Percentiles rank a stretch among this genome's conserved stretches.
These are phyloP conservation scores for Psilocybe azurescens DNA, from an alignment of 768 basidiomycete species.

Conservation along the genomic window DNA sequence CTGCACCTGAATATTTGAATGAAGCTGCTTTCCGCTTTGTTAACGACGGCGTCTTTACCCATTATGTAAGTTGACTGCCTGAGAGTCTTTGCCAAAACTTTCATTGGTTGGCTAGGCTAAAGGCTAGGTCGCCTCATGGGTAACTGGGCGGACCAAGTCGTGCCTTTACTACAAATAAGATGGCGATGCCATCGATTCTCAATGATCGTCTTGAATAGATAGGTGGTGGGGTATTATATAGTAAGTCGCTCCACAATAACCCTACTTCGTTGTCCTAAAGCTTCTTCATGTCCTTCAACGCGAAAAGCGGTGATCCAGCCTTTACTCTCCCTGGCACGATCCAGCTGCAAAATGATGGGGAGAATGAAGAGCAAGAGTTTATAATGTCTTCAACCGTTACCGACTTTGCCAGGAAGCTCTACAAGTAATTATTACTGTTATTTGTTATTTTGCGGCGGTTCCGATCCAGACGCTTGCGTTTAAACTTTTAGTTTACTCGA, in stretches of 20 bases:
- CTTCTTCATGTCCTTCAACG: background rate
- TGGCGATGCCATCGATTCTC: too few relatives aligned
- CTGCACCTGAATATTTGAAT: too few relatives aligned
- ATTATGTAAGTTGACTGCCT: too few relatives aligned
- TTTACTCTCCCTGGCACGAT: background rate
- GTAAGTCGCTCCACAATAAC: too few relatives aligned
- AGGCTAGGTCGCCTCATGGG: background rate
- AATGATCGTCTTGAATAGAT: too few relatives aligned
- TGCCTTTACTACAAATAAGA: too few relatives aligned
- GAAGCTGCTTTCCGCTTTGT: too few relatives aligned
- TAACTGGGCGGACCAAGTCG: background rate
- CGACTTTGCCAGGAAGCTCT: slow-evolving; percentile 94
- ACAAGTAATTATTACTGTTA: slow-evolving; percentile 64
- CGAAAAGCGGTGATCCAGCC: background rate
- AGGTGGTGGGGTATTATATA: too few relatives aligned
- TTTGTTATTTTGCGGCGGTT: background rate
- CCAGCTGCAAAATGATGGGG: background rate
- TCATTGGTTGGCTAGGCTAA: background rate
- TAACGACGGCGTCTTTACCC: too few relatives aligned
- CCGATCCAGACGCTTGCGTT: too few relatives aligned
- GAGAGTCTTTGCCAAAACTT: too few relatives aligned
- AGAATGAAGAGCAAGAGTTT: slow-evolving; percentile 11
- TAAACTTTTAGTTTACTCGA: slow-evolving; percentile 78
- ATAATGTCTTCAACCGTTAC: slow-evolving; percentile 76
- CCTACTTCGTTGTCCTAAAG: too few relatives aligned